Evolutionary conservation across 2,329 filamentous ascomycete genomes (phyloP), one percentile per base, ranked within the genome.

Genomic region (Colletotrichum echinochloae): DNA sequence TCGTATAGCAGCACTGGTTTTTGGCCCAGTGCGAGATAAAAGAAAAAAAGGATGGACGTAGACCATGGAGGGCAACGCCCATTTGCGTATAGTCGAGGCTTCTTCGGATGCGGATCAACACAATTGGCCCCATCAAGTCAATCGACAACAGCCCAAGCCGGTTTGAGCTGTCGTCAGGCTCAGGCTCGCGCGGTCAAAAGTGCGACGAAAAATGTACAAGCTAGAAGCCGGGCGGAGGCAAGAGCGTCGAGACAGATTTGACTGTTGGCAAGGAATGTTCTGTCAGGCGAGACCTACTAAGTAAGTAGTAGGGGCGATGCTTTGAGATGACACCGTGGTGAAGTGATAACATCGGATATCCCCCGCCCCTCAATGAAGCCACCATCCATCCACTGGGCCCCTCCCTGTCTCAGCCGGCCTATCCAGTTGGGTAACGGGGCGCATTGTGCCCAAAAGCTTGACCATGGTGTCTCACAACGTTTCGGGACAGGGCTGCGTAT

Each of bases 251-350:
- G 35, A 18, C 44, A 23, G 9, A 20, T 16, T 60, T 48, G 49
- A 33, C 49, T 56, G 28, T 49, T 57, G 44, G 63, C 41, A 56
- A 72, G 28, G 66, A 66, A 14, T 71, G 70, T 46, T 57, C 60
- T 46, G 37, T 65, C 28, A 59, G 41, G 37, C 51, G 30, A 30
- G 64, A 48, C 48, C 57, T 52, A n/a, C n/a, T n/a, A n/a, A n/a
- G n/a, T n/a, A n/a, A n/a, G n/a, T n/a, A n/a, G n/a, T n/a, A 30
- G 57, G 14, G 20, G 39, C 39, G 33, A 41, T n/a, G n/a, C 30
- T 30, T 55, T 6, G 67, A 73, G 48, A 70, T 70, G 67, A 70
- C 56, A 66, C 63, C 56, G 62, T 66, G 44, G 28, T 23, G 30
- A 57, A 44, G 49, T 41, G 37, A 41, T 23, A 66, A 49, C 33